Evolutionary conservation across 495 filamentous ascomycete genomes (phyloP).

Genomic region (Xylona heveae): DNA sequence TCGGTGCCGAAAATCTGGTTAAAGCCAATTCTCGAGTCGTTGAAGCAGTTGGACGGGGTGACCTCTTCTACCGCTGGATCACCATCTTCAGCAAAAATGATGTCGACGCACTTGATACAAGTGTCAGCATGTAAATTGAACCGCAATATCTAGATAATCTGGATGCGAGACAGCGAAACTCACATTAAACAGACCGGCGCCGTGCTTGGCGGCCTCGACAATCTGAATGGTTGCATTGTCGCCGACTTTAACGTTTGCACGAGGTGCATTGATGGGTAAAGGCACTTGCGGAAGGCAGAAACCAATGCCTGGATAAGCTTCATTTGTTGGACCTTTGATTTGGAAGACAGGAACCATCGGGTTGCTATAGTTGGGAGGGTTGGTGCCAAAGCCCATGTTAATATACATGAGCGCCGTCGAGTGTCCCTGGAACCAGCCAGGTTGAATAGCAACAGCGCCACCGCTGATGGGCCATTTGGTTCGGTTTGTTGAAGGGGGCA

Average conservation of each 20-base stretch:
- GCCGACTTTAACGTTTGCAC: slow-evolving; percentile 40
- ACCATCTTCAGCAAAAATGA: slow-evolving; percentile 54
- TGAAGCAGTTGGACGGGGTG: slow-evolving; percentile 64
- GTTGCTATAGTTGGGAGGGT: slow-evolving; percentile 76
- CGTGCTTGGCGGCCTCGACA: slow-evolving; percentile 74
- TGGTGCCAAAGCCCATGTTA: slow-evolving; percentile 75
- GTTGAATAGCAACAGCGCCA: slow-evolving; percentile 71
- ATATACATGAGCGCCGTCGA: slow-evolving; percentile 70
- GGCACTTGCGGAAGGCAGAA: slow-evolving; percentile 83
- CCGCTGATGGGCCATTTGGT: slow-evolving; percentile 80
- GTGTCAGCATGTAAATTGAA: background rate
- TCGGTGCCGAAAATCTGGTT: slow-evolving; percentile 59
- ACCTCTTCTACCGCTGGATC: slow-evolving; percentile 44
- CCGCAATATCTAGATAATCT: background rate
- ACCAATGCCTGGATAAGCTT: slow-evolving; percentile 64
- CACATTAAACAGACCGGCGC: slow-evolving; percentile 81
- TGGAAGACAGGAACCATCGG: slow-evolving; percentile 68
- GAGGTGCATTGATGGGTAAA: slow-evolving; percentile 42
- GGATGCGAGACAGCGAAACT: slow-evolving; percentile 14
- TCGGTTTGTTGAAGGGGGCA: slow-evolving; percentile 57
- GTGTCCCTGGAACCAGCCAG: slow-evolving; percentile 93
- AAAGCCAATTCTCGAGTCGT: slow-evolving; percentile 53
- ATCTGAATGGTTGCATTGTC: slow-evolving; percentile 92
- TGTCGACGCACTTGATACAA: slow-evolving; percentile 65
- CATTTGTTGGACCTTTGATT: slow-evolving; percentile 61